Percentiles rank a stretch among this genome's conserved stretches.
These are phyloP conservation scores for Erythrophleum ivorense DNA, from an alignment of 331 rosid genomes.

Conservation along the genomic window DNA sequence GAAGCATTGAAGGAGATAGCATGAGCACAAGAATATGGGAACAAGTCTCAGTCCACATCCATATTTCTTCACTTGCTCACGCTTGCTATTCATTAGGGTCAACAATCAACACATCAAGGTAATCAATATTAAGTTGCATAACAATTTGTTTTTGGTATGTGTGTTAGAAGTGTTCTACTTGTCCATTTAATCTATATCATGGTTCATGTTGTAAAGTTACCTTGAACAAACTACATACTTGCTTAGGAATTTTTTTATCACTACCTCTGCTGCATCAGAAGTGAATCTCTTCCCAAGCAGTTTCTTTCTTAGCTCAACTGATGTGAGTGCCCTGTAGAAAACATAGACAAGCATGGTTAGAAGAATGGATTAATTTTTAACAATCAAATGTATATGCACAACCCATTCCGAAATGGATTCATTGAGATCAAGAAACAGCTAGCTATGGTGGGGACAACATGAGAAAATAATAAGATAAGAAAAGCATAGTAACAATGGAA, in stretches of 20 bases:
- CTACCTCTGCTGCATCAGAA: slow-evolving; percentile 59
- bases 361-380: slow-evolving; percentile 5
- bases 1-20: too few species aligned
- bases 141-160: neutral
- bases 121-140: neutral
- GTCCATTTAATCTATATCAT: neutral
- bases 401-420: slow-evolving; percentile 3
- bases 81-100: too few species aligned
- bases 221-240: slow-evolving; percentile 51
- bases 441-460: too few species aligned
- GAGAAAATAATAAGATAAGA: too few species aligned
- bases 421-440: too few species aligned
- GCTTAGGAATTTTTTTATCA: slow-evolving; percentile 64
- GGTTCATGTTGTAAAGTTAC: neutral
- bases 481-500: too few species aligned
- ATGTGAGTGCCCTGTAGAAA: slow-evolving; percentile 75
- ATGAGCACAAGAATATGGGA: too few species aligned
- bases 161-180: neutral
- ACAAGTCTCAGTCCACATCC: too few species aligned
- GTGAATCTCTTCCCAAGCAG: slow-evolving; percentile 65
- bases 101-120: neutral
- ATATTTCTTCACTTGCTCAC: too few species aligned
- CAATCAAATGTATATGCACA: neutral
- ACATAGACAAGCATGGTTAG: slow-evolving; percentile 28
- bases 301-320: slow-evolving; percentile 77